phyloP scores from a whole-genome alignment of 1,284 basidiomycete genomes.

The Cryptococcus jaspeensis region DNA sequence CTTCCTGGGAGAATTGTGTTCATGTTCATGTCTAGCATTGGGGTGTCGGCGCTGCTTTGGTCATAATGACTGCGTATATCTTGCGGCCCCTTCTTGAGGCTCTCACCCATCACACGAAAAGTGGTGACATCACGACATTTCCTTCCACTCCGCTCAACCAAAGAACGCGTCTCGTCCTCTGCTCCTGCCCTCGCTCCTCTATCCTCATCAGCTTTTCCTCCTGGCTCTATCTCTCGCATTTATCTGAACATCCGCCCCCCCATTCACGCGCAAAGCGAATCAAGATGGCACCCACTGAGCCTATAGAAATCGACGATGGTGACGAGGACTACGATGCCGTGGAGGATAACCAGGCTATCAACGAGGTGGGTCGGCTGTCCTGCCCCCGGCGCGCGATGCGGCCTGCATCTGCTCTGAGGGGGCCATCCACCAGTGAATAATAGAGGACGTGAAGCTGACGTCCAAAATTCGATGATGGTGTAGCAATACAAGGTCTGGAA shows the following conservation, averaged over 20 bases:
- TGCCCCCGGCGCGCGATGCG: not conserved
- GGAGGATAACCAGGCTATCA: conserved; percentile 77
- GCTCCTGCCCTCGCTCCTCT: not conserved
- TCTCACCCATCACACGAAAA: not conserved
- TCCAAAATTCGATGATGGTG: not conserved
- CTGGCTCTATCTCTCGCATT: not conserved
- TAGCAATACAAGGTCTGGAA: conserved; percentile 64
- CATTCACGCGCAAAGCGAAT: not conserved
- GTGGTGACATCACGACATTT: conserved; percentile 5
- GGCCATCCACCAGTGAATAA: too few species aligned
- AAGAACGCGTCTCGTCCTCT: not conserved
- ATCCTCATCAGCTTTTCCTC: not conserved
- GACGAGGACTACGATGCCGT: conserved; percentile 59
- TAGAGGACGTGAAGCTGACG: not conserved
- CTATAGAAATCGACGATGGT: conserved; percentile 62
- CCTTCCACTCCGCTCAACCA: not conserved
- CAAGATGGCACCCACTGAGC: conserved; percentile 37
- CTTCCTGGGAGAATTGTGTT: not conserved
- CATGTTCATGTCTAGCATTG: not conserved
- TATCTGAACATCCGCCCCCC: not conserved
- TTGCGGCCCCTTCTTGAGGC: not conserved
- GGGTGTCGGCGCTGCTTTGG: not conserved
- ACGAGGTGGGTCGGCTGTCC: conserved; percentile 65
- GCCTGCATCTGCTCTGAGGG: too few species aligned
- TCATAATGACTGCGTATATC: conserved; percentile 1